Conservation (phyloP, 768 basidiomycete species). For the Harrya chromipes region DNA sequence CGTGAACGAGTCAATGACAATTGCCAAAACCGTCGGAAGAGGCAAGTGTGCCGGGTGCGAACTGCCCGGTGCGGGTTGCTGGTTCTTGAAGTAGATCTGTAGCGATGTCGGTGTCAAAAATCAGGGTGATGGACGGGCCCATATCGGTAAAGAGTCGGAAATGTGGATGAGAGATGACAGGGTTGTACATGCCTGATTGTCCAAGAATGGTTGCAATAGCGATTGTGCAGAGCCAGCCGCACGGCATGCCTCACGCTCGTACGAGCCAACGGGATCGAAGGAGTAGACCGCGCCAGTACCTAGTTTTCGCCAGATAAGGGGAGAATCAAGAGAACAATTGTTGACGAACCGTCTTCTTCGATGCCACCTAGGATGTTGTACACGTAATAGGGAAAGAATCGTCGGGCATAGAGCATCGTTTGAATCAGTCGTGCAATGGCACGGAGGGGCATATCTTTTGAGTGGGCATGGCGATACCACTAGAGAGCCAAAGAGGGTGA, state of each 20-base stretch:
- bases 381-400: conserved; percentile 98
- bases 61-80: conserved; percentile 67
- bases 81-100: conserved; percentile 98
- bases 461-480: conserved; percentile 98
- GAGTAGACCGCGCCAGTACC: conserved; percentile 97
- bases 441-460: conserved; percentile 95
- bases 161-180: conserved; percentile 7
- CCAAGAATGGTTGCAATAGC: conserved; percentile 95
- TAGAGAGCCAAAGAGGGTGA: conserved; percentile 28
- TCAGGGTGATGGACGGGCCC: conserved; percentile 30
- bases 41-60: conserved; percentile 81
- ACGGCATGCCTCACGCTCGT: conserved; percentile 95
- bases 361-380: conserved; percentile 96
- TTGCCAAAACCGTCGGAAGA: conserved; percentile 69
- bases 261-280: conserved; percentile 98
- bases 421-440: conserved; percentile 98
- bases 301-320: conserved; percentile 30
- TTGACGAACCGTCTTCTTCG: conserved; percentile 85
- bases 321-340: not conserved
- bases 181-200: conserved; percentile 80
- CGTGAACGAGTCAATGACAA: conserved; percentile 96
- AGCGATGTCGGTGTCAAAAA: conserved; percentile 17
- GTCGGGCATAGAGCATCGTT: conserved; percentile 93
- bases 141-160: conserved; percentile 50
- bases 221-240: conserved; percentile 95